phyloP scores from a whole-genome alignment of 2,329 filamentous ascomycete species.

The Dissoconium aciculare region DNA sequence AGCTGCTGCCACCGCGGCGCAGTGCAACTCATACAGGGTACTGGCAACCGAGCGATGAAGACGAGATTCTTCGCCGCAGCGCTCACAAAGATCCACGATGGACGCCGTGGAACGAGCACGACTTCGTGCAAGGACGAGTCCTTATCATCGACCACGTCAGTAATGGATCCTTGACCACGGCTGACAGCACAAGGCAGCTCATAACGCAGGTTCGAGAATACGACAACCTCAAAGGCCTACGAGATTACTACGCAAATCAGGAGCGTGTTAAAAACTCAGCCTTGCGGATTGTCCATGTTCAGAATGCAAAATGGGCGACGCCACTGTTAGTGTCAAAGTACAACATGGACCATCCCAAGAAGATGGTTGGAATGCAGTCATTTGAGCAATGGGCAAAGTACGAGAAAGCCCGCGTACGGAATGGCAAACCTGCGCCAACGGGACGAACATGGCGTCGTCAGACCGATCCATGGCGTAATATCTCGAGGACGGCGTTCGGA shows the following conservation, averaged over 20 bases:
- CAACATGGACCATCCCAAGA: constrained; percentile 34
- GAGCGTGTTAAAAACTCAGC: constrained; percentile 24
- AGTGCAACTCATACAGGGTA: no score
- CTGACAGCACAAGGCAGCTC: constrained; percentile 20
- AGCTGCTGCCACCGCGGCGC: no score
- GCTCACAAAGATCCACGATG: no score
- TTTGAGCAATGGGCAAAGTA: constrained; percentile 37
- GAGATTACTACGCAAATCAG: constrained; percentile 30
- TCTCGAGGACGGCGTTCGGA: constrained; percentile 36
- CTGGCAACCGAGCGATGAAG: no score
- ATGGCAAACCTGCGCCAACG: constrained; percentile 37
- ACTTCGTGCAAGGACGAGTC: constrained; percentile 28
- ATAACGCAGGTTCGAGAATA: constrained; percentile 37
- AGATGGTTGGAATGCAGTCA: constrained; percentile 32
- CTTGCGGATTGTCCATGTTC: constrained; percentile 32
- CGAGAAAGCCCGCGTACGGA: constrained; percentile 32
- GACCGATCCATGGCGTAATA: constrained; percentile 37
- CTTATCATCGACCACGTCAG: constrained; percentile 38
- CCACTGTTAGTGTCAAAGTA: constrained; percentile 37
- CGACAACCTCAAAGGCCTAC: constrained; percentile 29
- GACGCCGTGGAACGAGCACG: constrained; percentile 11
- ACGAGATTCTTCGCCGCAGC: no score
- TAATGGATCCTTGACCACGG: constrained; percentile 10
- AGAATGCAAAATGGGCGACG: constrained; percentile 39
- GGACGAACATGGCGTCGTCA: constrained; percentile 37